Conservation (phyloP, 192 early-diverging fungal species). For the Blastocladiella britannica region DNA sequence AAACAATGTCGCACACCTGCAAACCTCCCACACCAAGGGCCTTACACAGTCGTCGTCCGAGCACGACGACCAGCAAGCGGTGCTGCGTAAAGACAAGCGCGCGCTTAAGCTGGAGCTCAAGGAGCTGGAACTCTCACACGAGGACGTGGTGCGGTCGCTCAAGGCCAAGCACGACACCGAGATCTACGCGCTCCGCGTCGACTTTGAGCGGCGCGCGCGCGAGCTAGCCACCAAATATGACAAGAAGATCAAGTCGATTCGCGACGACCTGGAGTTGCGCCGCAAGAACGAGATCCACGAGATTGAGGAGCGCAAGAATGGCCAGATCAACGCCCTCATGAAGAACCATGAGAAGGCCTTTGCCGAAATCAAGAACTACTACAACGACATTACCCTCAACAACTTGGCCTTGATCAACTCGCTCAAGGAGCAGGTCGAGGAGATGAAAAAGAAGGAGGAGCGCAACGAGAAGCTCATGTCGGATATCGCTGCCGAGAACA, state of each 20-base stretch:
- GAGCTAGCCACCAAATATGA: slow-evolving; percentile 41
- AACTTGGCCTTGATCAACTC: slow-evolving; percentile 42
- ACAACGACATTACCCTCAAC: slow-evolving; percentile 48
- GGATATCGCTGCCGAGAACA: slow-evolving; percentile 41
- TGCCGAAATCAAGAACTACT: slow-evolving; percentile 48
- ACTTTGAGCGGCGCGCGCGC: slow-evolving; percentile 35
- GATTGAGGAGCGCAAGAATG: slow-evolving; percentile 48
- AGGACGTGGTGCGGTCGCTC: slow-evolving; percentile 36
- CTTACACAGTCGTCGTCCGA: slow-evolving; percentile 32
- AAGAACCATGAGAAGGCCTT: slow-evolving; percentile 48
- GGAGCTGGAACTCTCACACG: slow-evolving; percentile 39
- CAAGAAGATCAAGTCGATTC: slow-evolving; percentile 35
- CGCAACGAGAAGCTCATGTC: slow-evolving; percentile 46
- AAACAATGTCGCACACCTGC: slow-evolving; percentile 42
- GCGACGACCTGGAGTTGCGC: slow-evolving; percentile 39
- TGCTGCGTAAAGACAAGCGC: slow-evolving; percentile 40
- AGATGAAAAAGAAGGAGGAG: slow-evolving; percentile 51
- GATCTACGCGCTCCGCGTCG: slow-evolving; percentile 24
- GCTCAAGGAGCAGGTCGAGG: slow-evolving; percentile 47
- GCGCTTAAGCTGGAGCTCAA: slow-evolving; percentile 37
- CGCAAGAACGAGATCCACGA: slow-evolving; percentile 46
- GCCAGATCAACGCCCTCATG: slow-evolving; percentile 43
- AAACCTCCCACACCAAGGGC: slow-evolving; percentile 34
- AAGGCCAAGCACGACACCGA: slow-evolving; percentile 35
- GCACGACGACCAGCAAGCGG: slow-evolving; percentile 23